Evolutionary conservation across 352 stramenopile genomes (phyloP), one percentile per base, ranked within the genome.

Genomic region (Phytophthora pistaciae): DNA sequence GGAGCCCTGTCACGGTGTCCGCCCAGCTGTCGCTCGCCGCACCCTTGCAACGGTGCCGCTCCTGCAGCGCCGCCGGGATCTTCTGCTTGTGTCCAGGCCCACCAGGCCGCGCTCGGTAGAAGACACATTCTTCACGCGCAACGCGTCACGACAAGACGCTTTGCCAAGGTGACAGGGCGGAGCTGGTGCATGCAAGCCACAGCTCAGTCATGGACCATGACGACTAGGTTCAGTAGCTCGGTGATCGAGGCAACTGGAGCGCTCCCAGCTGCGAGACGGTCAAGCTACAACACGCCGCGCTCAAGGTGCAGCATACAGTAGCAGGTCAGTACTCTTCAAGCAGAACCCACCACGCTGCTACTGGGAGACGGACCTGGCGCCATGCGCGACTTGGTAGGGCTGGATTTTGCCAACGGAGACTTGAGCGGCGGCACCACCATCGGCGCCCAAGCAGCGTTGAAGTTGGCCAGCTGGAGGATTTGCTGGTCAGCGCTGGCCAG

Each of bases 391-490:
- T 49, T 8, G 42, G 18, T 20, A 49, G 42, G n/a, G 5, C 16
- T 49, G 42, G 42, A 20, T 49, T 21, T 49, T 20, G 42, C 42
- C 42, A 49, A 49, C 42, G 42, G 16, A 49, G 42, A 49, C 42
- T 49, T 49, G 16, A 21, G 42, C 42, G 42, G 48, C 10, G 48
- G 44, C 44, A 52, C 44, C 44, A 18, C 18, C n/a, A n/a, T 16
- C 25, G 40, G 31, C 21, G 18, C 36, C 25, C 14, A 18, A 13
- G 33, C 58, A 46, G 48, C 38, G 44, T 72, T 72, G 56, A 75
- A 75, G 68, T 63, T 75, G 50, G 50, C 31, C 62, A 68, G 68
- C 56, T 57, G 56, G 31, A 40, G 60, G 64, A 61, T 66, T 59
- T 74, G 61, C 46, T 63, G 50, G 42, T 48, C 56, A 66, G 61